phyloP scores from a whole-genome alignment of 2,329 filamentous ascomycete species.

The Peltaster fructicola region DNA sequence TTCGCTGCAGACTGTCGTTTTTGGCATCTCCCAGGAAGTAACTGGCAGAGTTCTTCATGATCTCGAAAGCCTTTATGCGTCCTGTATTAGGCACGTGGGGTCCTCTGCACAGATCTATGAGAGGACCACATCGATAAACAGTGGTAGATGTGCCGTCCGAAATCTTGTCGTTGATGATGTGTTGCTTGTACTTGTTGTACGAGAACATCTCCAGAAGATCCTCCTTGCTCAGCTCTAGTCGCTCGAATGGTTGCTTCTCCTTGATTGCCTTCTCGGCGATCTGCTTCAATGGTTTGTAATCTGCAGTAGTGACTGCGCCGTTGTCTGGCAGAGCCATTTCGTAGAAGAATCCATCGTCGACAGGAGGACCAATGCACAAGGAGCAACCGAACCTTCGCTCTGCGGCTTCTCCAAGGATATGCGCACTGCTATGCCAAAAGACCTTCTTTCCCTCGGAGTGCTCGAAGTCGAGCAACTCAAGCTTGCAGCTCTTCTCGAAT shows the following conservation, averaged over 20 bases:
- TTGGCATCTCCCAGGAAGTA: constrained; percentile 90
- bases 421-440: constrained; percentile 94
- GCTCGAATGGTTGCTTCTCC: constrained; percentile 90
- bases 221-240: constrained; percentile 74
- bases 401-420: constrained; percentile 86
- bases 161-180: constrained; percentile 90
- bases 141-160: constrained; percentile 78
- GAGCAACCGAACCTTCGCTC: constrained; percentile 83
- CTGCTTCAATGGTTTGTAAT: constrained; percentile 72
- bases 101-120: constrained; percentile 89
- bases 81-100: constrained; percentile 89
- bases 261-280: constrained; percentile 75
- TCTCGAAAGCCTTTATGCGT: constrained; percentile 83
- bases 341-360: constrained; percentile 89
- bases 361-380: constrained; percentile 84
- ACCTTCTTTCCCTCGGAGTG: constrained; percentile 67
- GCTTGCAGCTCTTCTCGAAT: constrained; percentile 68
- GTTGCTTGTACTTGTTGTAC: constrained; percentile 96
- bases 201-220: constrained; percentile 90
- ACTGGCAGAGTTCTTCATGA: constrained; percentile 71
- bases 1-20: constrained; percentile 89
- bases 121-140: constrained; percentile 80
- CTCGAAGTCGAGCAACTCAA: constrained; percentile 74
- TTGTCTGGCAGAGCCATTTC: constrained; percentile 75
- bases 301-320: constrained; percentile 50